Conservation (phyloP, 2,329 filamentous ascomycete species). For the Hypoxylon sp. region DNA sequence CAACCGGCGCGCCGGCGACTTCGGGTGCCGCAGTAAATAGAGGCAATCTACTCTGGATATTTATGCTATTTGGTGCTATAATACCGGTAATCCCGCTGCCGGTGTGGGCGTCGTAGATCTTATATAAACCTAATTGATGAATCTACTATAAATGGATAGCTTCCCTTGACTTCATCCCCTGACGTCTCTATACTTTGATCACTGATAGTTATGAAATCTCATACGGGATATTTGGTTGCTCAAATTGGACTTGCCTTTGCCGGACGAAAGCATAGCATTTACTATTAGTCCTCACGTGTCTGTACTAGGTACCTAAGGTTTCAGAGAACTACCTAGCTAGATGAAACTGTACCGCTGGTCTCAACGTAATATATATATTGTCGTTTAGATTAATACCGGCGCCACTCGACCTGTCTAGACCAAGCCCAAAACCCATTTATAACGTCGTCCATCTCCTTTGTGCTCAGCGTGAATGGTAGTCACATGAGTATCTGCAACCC, state of each 20-base stretch:
- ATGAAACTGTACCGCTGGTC: too few species aligned
- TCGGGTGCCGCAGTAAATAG: conserved; percentile 17
- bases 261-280: too few species aligned
- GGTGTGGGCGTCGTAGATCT: conserved; percentile 10
- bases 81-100: conserved; percentile 1
- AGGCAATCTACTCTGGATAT: conserved; percentile 7
- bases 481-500: neutral
- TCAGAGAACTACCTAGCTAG: too few species aligned
- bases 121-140: conserved; percentile 26
- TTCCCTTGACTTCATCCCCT: neutral
- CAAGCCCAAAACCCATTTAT: neutral
- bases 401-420: too few species aligned
- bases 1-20: neutral
- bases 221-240: too few species aligned
- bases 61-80: conserved; percentile 16
- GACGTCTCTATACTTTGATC: too few species aligned
- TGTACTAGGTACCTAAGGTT: too few species aligned
- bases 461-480: neutral
- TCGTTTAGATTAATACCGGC: too few species aligned
- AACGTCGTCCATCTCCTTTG: neutral
- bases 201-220: too few species aligned
- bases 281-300: too few species aligned
- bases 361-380: too few species aligned
- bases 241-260: too few species aligned
- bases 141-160: neutral